Conservation (phyloP, 2,329 filamentous ascomycete genomes). For the Aurifilum marmelostoma region DNA sequence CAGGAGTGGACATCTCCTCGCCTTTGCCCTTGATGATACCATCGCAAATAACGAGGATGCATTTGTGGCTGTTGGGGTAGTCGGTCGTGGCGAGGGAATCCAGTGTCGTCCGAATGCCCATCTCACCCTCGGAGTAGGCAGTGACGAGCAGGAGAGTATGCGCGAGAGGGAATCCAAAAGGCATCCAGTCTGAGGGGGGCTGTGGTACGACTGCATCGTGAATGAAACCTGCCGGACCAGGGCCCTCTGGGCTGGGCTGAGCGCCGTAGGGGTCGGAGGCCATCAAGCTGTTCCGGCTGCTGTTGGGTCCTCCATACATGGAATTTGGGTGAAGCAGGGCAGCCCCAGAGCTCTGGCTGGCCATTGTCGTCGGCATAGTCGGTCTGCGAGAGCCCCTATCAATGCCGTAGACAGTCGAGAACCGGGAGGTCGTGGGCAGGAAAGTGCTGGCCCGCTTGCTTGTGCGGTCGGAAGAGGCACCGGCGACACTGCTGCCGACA, state of each 20-base stretch:
- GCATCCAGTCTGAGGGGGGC: slow-evolving; percentile 97
- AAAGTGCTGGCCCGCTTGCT: slow-evolving; percentile 84
- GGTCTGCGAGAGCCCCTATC: slow-evolving; percentile 59
- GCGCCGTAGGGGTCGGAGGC: slow-evolving; percentile 59
- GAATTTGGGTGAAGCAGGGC: slow-evolving; percentile 71
- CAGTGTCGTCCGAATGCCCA: slow-evolving; percentile 89
- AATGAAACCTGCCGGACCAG: slow-evolving; percentile 90
- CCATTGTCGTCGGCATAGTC: slow-evolving; percentile 85
- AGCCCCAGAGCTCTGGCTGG: slow-evolving; percentile 78
- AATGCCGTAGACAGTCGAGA: slow-evolving; percentile 85
- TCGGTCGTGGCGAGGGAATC: slow-evolving; percentile 97
- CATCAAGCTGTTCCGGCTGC: slow-evolving; percentile 67
- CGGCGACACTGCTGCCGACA: slow-evolving; percentile 64
- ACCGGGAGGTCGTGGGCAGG: slow-evolving; percentile 90
- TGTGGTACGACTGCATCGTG: slow-evolving; percentile 96
- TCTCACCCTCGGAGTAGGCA: slow-evolving; percentile 92
- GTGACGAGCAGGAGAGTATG: slow-evolving; percentile 95
- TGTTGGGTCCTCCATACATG: slow-evolving; percentile 71
- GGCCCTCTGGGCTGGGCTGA: slow-evolving; percentile 63
- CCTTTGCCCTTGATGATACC: slow-evolving; percentile 97
- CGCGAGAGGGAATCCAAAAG: slow-evolving; percentile 91
- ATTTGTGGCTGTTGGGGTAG: slow-evolving; percentile 98
- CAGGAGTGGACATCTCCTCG: slow-evolving; percentile 83
- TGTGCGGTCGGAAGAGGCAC: slow-evolving; percentile 65
- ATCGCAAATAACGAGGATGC: slow-evolving; percentile 94